A percentile compares a stretch with the other conserved stretches of the same genome.
Evolutionary conservation across 257 asterid species (phyloP).

Genomic region (Verbena officinalis): DNA sequence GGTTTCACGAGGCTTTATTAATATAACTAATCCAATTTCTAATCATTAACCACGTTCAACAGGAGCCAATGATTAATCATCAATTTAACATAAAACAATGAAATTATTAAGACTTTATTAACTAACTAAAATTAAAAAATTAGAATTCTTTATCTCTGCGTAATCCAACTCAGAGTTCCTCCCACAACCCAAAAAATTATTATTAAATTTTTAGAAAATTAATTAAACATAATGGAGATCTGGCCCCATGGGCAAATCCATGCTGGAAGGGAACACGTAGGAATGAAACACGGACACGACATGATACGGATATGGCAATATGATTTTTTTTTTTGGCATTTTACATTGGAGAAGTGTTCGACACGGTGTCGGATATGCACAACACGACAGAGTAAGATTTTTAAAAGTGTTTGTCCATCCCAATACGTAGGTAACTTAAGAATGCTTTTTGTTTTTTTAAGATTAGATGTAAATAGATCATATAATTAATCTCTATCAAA

Average conservation of each 20-base stretch:
- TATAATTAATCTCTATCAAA: conserved; percentile 48
- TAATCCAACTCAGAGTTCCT: conserved; percentile 26
- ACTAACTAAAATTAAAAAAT: neutral
- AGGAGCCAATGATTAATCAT: neutral
- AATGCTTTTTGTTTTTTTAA: conserved; percentile 25
- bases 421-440: conserved; percentile 36
- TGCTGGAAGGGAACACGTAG: conserved; percentile 25
- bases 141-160: too few relatives aligned
- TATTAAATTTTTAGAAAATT: neutral
- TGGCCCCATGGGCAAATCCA: conserved; percentile 34
- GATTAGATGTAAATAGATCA: conserved; percentile 35
- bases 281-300: too few relatives aligned
- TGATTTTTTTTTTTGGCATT: too few relatives aligned
- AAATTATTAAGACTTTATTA: conserved; percentile 4
- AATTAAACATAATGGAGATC: conserved; percentile 20
- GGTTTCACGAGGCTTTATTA: neutral
- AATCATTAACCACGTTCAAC: conserved; percentile 20
- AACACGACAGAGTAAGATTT: too few relatives aligned
- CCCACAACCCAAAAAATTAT: neutral
- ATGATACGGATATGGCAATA: too few relatives aligned
- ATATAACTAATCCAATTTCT: neutral
- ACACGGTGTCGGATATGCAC: too few relatives aligned
- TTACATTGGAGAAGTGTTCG: too few relatives aligned
- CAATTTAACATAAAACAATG: neutral
- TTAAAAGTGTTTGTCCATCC: too few relatives aligned